Conservation (phyloP, 2,329 filamentous ascomycete species). For the Phialophora macrospora region DNA sequence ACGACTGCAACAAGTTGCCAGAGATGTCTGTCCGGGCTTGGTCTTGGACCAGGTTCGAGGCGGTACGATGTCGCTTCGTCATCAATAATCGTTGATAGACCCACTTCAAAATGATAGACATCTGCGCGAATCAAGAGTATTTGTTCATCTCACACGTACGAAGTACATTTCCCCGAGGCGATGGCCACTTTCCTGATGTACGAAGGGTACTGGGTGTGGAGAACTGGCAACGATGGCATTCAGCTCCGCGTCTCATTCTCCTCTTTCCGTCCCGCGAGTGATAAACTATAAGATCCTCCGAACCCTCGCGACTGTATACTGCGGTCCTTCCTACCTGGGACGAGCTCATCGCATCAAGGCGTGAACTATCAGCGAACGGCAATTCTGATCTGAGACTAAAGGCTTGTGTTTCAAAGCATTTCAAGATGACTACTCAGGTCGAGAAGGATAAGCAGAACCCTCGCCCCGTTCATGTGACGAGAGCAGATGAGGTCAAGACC, state of each 20-base stretch:
- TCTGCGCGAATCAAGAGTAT: not conserved
- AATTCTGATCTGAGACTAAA: not conserved
- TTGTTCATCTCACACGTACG: not conserved
- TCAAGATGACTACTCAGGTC: not conserved
- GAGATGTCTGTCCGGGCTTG: not conserved
- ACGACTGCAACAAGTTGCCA: not conserved
- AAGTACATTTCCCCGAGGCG: not conserved
- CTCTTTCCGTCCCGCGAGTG: not conserved
- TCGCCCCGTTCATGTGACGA: constrained; percentile 59
- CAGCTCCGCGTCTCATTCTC: not conserved
- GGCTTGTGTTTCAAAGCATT: not conserved
- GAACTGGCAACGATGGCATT: not conserved
- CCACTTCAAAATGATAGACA: not conserved
- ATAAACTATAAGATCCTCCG: not conserved
- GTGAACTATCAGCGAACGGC: not conserved
- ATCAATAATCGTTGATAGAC: not conserved
- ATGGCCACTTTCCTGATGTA: not conserved
- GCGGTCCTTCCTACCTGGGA: not conserved
- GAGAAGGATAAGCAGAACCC: constrained; percentile 13
- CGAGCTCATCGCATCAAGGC: not conserved
- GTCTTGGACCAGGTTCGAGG: not conserved
- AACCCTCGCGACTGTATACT: not conserved
- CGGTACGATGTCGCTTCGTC: not conserved
- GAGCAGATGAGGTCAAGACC: constrained; percentile 53
- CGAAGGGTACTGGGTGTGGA: not conserved